Base-by-base conservation (phyloP, 495 filamentous ascomycete species). In the Podospora sp. region DNA sequence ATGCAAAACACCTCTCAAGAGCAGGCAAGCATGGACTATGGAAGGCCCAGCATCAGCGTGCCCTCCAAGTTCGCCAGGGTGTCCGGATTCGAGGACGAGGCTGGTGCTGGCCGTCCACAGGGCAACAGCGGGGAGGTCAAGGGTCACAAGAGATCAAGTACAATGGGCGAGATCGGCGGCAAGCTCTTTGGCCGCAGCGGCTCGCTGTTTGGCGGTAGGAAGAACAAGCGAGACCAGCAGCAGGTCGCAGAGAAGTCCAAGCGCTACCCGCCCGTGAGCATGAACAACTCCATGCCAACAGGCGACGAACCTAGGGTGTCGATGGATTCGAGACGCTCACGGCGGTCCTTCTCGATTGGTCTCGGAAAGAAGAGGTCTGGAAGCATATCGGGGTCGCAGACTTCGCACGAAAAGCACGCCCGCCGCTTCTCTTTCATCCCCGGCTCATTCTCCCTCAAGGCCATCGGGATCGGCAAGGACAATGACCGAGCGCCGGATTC, bases 131-230 rank as follows among this genome's bases (percentile, higher is more conserved):
- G 71, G 67, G 79, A 80, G 50, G 70, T 60, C 24, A 92, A 90
- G 77, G 88, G 90, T n/a, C 94, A 97, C 81, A 94, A 92, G 78
- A 85, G 94, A 68, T 96, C 94, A 1, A 97, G 89, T 77, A 97
- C 94, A 4, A 88, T 97, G 71, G 90, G 92, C 40, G 89, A 92
- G 65, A 86, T 94, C 65, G 81, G 88, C 27, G 90, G 90, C 71
- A 92, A 90, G 75, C 78, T 96, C 16, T 91, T 97, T 76, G 87
- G 91, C 65, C 88, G 93, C 46, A 90, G 89, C 64, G 88, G 88
- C 18, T 94, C 91, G 7, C 82, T 96, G 46, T 92, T 96, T 74
- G 88, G 90, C 20, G 85, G 84, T 40, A 79, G 79, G 52, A 82
- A 80, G 58, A 78, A 79, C 35, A 82, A 81, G 71, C 79, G 78